Conservation (phyloP, 2,329 filamentous ascomycete species). For the Massarina eburnea region DNA sequence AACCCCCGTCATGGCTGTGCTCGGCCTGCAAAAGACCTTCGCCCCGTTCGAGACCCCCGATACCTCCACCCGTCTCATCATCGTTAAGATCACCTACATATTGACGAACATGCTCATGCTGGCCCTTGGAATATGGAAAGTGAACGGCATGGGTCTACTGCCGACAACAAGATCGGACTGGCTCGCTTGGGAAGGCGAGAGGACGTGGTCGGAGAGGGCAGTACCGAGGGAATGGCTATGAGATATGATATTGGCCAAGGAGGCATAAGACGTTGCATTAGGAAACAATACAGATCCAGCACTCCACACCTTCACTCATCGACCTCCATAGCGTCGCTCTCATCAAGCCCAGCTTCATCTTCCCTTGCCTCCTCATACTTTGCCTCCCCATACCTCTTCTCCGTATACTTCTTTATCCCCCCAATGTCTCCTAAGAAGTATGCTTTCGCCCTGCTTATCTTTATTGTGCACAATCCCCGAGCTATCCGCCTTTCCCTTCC, state of each 20-base stretch:
- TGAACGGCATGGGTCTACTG: conserved; percentile 92
- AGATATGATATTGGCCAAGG: neutral
- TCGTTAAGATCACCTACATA: conserved; percentile 86
- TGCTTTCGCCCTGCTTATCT: neutral
- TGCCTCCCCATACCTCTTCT: neutral
- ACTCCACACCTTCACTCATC: too few species aligned
- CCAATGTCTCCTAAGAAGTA: neutral
- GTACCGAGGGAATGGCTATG: conserved; percentile 41
- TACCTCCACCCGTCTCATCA: conserved; percentile 71
- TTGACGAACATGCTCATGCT: conserved; percentile 82
- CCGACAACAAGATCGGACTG: conserved; percentile 97
- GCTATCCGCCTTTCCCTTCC: neutral
- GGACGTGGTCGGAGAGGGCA: conserved; percentile 47
- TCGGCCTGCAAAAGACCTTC: conserved; percentile 85
- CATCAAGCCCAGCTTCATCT: neutral
- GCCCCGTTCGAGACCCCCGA: conserved; percentile 83
- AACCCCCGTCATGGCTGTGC: conserved; percentile 82
- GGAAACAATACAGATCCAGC: too few species aligned
- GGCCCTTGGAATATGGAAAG: conserved; percentile 89
- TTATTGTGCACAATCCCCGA: neutral
- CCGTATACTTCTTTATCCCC: neutral
- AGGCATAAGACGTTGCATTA: too few species aligned
- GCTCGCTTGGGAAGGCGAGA: conserved; percentile 89
- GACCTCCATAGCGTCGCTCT: too few species aligned
- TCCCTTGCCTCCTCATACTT: neutral